phyloP scores from a whole-genome alignment of 2,329 filamentous ascomycete species.

The Fusarium torreyae region DNA sequence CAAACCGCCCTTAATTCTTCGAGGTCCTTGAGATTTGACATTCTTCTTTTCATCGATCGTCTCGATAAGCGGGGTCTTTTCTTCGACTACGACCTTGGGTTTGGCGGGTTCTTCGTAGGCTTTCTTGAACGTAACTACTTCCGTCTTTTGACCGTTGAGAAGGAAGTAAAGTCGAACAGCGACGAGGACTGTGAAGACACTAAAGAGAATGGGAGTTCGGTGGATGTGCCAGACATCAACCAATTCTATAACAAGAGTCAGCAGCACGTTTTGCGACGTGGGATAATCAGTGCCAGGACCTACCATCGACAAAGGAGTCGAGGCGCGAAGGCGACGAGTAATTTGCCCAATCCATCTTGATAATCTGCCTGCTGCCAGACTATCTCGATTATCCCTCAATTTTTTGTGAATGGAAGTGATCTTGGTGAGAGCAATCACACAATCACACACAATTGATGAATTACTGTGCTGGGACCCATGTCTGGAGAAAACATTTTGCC shows the following conservation, averaged over 20 bases:
- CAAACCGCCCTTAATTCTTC: constrained; percentile 64
- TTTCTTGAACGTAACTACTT: constrained; percentile 57
- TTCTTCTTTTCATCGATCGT: constrained; percentile 49
- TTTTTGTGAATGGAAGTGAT: constrained; percentile 10
- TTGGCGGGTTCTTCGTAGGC: constrained; percentile 50
- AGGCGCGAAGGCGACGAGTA: constrained; percentile 46
- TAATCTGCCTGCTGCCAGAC: constrained; percentile 25
- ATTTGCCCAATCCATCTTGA: constrained; percentile 48
- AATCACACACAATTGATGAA: constrained; percentile 28
- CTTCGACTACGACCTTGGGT: constrained; percentile 22
- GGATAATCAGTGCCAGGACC: constrained; percentile 3
- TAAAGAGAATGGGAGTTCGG: constrained; percentile 62
- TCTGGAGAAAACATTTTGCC: constrained; percentile 48
- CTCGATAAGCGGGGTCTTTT: constrained; percentile 40
- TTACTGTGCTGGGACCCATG: constrained; percentile 9
- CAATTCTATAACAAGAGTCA: constrained; percentile 50
- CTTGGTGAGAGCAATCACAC: constrained; percentile 21
- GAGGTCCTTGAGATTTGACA: constrained; percentile 60
- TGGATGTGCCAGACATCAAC: constrained; percentile 64
- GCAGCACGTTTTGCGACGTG: constrained; percentile 23
- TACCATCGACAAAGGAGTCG: constrained; percentile 47
- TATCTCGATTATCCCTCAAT: constrained; percentile 3
- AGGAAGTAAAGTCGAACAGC: constrained; percentile 62
- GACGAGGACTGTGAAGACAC: constrained; percentile 56
- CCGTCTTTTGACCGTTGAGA: constrained; percentile 53